These are phyloP conservation scores for Xanthoceras sorbifolium DNA, from an alignment of 345 rosid genomes.

Conservation along the genomic window DNA sequence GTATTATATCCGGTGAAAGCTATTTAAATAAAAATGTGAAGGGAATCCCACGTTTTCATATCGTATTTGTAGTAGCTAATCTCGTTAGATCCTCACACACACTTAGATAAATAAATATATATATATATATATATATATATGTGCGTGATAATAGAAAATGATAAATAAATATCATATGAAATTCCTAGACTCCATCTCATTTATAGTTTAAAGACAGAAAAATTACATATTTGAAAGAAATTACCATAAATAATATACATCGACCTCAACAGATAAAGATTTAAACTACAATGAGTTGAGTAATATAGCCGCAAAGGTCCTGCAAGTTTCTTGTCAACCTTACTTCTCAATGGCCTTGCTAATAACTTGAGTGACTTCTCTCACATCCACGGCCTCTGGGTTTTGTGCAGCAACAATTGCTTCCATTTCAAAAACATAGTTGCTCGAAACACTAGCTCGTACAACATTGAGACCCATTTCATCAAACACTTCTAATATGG, in stretches of 20 bases:
- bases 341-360: constrained; percentile 38
- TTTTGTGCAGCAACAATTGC: constrained; percentile 59
- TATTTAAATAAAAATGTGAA: too few species aligned
- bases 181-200: neutral
- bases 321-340: neutral
- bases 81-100: too few species aligned
- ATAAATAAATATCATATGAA: neutral
- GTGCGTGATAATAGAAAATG: neutral
- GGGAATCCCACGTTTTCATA: too few species aligned
- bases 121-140: neutral
- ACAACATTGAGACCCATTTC: constrained; percentile 57
- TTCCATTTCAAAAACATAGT: constrained; percentile 57
- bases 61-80: too few species aligned
- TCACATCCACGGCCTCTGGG: constrained; percentile 31
- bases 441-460: constrained; percentile 62
- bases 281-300: too few species aligned
- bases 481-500: constrained; percentile 68
- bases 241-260: too few species aligned
- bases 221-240: too few species aligned
- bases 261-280: too few species aligned
- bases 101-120: too few species aligned
- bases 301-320: neutral
- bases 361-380: constrained; percentile 44
- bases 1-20: too few species aligned
- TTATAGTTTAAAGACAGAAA: neutral